These are phyloP conservation scores for Phlyctochytrium arcticum DNA, from an alignment of 192 early-diverging fungal species.

Conservation along the genomic window DNA sequence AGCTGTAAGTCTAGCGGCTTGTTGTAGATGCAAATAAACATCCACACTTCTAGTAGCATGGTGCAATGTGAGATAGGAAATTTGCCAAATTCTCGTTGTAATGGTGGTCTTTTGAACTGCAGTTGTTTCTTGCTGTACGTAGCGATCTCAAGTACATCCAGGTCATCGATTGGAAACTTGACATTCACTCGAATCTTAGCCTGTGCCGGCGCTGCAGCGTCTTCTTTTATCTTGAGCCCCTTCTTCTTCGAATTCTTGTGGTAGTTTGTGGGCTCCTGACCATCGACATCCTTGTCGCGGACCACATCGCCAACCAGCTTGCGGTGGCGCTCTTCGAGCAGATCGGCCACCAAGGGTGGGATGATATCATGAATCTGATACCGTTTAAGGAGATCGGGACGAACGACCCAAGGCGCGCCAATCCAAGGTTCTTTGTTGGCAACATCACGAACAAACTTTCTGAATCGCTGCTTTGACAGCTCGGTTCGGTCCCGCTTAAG, in stretches of 20 bases:
- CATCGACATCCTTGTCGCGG: neutral
- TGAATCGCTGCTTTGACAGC: conserved; percentile 68
- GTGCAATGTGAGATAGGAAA: conserved; percentile 45
- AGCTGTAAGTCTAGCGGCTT: conserved; percentile 63
- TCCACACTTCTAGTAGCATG: conserved; percentile 57
- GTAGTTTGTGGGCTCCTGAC: neutral
- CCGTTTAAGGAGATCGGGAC: conserved; percentile 28
- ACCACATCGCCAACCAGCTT: conserved; percentile 14
- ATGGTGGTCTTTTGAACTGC: conserved; percentile 39
- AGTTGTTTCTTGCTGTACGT: conserved; percentile 24
- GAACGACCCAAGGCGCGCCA: conserved; percentile 69
- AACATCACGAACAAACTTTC: conserved; percentile 66
- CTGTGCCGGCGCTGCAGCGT: conserved; percentile 2
- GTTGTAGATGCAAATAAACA: conserved; percentile 56
- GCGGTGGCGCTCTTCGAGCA: conserved; percentile 22
- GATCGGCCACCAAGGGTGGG: conserved; percentile 9
- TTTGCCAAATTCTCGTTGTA: conserved; percentile 35
- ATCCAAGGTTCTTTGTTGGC: conserved; percentile 61
- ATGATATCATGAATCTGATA: conserved; percentile 11
- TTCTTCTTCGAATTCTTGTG: neutral
- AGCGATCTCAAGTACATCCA: conserved; percentile 59
- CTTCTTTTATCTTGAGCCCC: conserved; percentile 29
- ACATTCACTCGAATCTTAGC: conserved; percentile 17
- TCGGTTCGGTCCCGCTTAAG: conserved; percentile 55
- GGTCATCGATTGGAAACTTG: conserved; percentile 82